A percentile compares a stretch with the other conserved stretches of the same genome.
Conservation (phyloP, 208 protist genomes). For the Leishmania mexicana region DNA sequence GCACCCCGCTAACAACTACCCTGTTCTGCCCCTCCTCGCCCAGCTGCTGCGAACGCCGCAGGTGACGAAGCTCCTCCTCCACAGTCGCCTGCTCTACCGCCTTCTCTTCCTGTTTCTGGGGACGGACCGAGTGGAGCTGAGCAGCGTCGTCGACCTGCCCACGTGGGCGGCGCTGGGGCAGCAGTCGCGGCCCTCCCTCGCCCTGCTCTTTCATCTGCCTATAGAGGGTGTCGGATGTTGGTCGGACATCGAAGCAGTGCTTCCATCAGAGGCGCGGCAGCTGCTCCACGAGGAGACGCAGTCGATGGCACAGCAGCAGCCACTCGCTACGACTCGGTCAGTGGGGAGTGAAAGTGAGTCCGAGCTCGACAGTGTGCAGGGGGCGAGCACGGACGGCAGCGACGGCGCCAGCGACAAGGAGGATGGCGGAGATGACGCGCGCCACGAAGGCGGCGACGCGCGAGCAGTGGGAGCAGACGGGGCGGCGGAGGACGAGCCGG, state of each 20-base stretch:
- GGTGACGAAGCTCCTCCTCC: slow-evolving; percentile 60
- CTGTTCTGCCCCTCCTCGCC: slow-evolving; percentile 54
- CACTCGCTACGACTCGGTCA: not conserved
- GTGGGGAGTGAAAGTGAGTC: not conserved
- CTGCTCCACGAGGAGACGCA: slow-evolving; percentile 21
- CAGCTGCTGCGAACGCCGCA: slow-evolving; percentile 44
- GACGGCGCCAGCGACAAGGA: not conserved
- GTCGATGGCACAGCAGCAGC: slow-evolving; percentile 7
- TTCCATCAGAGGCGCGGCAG: slow-evolving; percentile 13
- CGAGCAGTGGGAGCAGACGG: not conserved
- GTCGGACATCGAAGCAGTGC: slow-evolving; percentile 17
- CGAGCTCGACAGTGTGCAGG: not conserved
- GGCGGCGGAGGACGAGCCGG: not conserved
- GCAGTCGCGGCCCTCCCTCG: slow-evolving; percentile 18
- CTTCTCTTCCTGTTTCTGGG: slow-evolving; percentile 78
- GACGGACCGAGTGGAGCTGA: slow-evolving; percentile 67
- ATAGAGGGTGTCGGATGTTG: slow-evolving; percentile 7
- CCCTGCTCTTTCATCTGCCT: slow-evolving; percentile 4
- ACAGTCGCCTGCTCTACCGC: slow-evolving; percentile 52
- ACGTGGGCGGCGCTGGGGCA: slow-evolving; percentile 44
- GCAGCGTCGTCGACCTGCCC: slow-evolving; percentile 60
- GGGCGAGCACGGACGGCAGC: not conserved
- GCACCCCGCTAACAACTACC: slow-evolving; percentile 30
- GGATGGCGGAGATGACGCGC: not conserved
- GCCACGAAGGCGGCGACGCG: not conserved